Conservation (phyloP, 768 basidiomycete genomes). For the Thelephora ganbajun region DNA sequence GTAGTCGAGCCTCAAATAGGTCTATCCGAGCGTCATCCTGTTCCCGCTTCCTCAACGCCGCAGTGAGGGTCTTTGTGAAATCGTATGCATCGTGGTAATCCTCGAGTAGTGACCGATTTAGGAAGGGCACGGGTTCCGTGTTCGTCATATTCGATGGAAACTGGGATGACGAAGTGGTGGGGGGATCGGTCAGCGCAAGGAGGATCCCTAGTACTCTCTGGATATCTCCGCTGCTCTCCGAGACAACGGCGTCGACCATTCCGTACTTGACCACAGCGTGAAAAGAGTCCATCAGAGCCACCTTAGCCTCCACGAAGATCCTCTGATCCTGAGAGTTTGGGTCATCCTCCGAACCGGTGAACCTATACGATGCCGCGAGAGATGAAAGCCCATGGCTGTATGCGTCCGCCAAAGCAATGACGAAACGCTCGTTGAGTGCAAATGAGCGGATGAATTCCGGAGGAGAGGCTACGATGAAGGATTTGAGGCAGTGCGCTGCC, state of each 20-base stretch:
- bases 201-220: conserved; percentile 45
- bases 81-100: conserved; percentile 65
- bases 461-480: conserved; percentile 39
- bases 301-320: conserved; percentile 62
- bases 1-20: conserved; percentile 36
- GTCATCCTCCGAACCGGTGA: conserved; percentile 17
- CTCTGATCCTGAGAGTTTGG: conserved; percentile 25
- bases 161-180: conserved; percentile 17
- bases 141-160: not conserved
- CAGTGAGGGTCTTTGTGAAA: conserved; percentile 34
- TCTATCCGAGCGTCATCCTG: conserved; percentile 46
- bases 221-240: not conserved
- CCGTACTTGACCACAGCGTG: conserved; percentile 37
- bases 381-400: conserved; percentile 46
- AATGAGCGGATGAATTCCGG: conserved; percentile 37
- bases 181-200: conserved; percentile 41
- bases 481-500: conserved; percentile 38
- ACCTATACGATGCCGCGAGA: conserved; percentile 50
- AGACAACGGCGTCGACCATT: conserved; percentile 34
- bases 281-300: conserved; percentile 54
- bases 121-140: conserved; percentile 26
- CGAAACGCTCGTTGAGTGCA: conserved; percentile 33
- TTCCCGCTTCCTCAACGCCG: conserved; percentile 22
- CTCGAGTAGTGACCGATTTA: conserved; percentile 49
- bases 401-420: conserved; percentile 39